phyloP scores from a whole-genome alignment of 805 yeast species.

The Yarrowia keelungensis region DNA sequence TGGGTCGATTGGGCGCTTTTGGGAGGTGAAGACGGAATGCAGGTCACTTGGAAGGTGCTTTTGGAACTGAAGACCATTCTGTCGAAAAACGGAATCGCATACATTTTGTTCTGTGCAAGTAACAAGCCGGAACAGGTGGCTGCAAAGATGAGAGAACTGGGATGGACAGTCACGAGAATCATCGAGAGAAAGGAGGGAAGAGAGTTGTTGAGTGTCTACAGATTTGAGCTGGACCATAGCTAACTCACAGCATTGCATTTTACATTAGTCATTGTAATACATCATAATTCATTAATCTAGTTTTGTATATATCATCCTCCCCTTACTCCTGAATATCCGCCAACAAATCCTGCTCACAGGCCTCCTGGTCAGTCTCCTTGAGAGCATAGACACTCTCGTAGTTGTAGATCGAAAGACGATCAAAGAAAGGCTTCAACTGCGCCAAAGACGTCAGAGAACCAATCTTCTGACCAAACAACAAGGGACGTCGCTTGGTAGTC shows the following conservation, averaged over 20 bases:
- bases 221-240: constrained; percentile 52
- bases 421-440: constrained; percentile 68
- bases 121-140: constrained; percentile 76
- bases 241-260: not conserved
- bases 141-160: constrained; percentile 54
- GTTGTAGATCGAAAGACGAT: constrained; percentile 65
- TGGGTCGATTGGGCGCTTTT: constrained; percentile 91
- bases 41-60: constrained; percentile 71
- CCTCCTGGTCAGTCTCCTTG: constrained; percentile 52
- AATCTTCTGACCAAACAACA: constrained; percentile 49
- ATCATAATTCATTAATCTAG: constrained; percentile 1
- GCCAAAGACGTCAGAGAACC: constrained; percentile 51
- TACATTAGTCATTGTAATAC: not conserved
- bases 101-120: constrained; percentile 88
- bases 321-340: constrained; percentile 53
- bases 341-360: constrained; percentile 64
- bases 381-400: constrained; percentile 72
- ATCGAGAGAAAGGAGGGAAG: constrained; percentile 87
- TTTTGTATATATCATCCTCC: not conserved
- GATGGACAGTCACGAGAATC: constrained; percentile 64
- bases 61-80: constrained; percentile 60
- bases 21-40: constrained; percentile 94
- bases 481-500: constrained; percentile 49
- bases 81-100: constrained; percentile 74
- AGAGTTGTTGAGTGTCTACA: constrained; percentile 85